These are phyloP conservation scores for Nothopassalora personata DNA, from an alignment of 2,329 filamentous ascomycete genomes.

Conservation along the genomic window DNA sequence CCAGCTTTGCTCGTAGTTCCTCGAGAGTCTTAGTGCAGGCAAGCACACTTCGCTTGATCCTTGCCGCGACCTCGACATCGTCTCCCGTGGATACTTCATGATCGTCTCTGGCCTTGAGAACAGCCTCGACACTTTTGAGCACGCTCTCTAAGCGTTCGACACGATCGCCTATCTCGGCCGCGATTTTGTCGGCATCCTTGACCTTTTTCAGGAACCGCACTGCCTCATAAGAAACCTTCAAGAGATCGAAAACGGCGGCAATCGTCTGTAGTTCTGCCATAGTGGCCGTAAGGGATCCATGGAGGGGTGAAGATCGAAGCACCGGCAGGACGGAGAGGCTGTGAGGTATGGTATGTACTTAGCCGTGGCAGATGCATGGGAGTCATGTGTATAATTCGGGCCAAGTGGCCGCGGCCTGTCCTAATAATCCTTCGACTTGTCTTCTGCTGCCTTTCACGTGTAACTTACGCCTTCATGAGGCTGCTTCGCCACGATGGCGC, in stretches of 20 bases:
- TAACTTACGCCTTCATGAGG: background rate
- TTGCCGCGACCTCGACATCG: slow-evolving; percentile 5
- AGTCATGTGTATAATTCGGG: background rate
- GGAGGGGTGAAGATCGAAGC: background rate
- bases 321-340: slow-evolving; percentile 1
- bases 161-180: slow-evolving; percentile 12
- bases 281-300: background rate
- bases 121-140: slow-evolving; percentile 12
- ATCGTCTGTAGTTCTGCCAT: slow-evolving; percentile 19
- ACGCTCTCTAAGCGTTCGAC: slow-evolving; percentile 15
- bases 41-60: background rate
- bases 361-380: background rate
- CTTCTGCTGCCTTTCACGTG: background rate
- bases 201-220: slow-evolving; percentile 19
- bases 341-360: background rate
- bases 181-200: slow-evolving; percentile 21
- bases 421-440: background rate
- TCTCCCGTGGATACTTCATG: background rate
- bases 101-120: slow-evolving; percentile 11
- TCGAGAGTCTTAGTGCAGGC: background rate
- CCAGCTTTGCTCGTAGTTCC: background rate
- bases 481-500: slow-evolving; percentile 1
- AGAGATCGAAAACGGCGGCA: slow-evolving; percentile 17
- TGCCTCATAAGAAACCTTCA: slow-evolving; percentile 14
- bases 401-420: background rate